phyloP scores from a whole-genome alignment of 768 basidiomycete genomes.

The Scleroderma bovista region DNA sequence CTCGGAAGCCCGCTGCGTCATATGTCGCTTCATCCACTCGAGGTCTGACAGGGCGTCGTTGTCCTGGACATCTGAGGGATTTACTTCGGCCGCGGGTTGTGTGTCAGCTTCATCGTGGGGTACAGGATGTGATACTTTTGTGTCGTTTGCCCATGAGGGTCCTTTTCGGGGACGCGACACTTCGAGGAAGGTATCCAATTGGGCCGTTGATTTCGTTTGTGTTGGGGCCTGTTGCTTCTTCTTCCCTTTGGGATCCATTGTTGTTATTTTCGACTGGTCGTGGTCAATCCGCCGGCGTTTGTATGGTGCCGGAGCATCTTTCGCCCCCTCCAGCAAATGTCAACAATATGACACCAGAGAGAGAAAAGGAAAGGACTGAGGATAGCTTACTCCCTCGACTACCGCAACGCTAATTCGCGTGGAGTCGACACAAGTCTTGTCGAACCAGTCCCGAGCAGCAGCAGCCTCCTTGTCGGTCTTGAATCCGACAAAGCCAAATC shows the following conservation, averaged over 20 bases:
- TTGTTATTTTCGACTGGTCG: constrained; percentile 5
- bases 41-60: constrained; percentile 51
- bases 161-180: constrained; percentile 70
- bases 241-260: constrained; percentile 17
- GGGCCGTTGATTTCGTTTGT: constrained; percentile 26
- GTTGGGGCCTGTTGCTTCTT: constrained; percentile 6
- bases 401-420: constrained; percentile 69
- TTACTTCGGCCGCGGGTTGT: neutral
- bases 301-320: constrained; percentile 59
- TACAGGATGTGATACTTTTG: constrained; percentile 24
- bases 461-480: constrained; percentile 72
- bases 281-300: constrained; percentile 56
- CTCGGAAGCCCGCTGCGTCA: constrained; percentile 39
- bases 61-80: constrained; percentile 8
- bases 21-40: constrained; percentile 71
- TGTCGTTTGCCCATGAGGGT: constrained; percentile 62
- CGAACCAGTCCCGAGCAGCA: constrained; percentile 76
- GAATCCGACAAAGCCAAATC: constrained; percentile 93
- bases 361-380: neutral
- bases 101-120: neutral
- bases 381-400: constrained; percentile 50
- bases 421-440: constrained; percentile 78
- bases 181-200: constrained; percentile 63
- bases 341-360: neutral
- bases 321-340: constrained; percentile 49